Evolutionary conservation across 2,329 filamentous ascomycete genomes (phyloP).

Genomic region (Penicillium sp.): DNA sequence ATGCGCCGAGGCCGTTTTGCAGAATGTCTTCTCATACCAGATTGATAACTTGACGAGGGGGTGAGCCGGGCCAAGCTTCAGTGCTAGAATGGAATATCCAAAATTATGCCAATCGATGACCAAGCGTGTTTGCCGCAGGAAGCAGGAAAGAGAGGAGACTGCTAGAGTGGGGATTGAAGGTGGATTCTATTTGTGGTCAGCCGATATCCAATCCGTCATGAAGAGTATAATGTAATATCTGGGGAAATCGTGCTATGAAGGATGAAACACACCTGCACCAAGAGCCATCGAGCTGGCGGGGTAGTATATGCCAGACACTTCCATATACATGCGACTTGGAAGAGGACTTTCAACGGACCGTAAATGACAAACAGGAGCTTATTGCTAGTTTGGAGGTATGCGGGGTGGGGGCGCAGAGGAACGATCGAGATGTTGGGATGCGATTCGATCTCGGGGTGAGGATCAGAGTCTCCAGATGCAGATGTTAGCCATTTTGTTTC

Average conservation of each 20-base stretch:
- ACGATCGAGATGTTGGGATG: slow-evolving; percentile 73
- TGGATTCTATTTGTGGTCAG: slow-evolving; percentile 68
- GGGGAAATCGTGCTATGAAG: background rate
- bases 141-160: slow-evolving; percentile 72
- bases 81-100: slow-evolving; percentile 86
- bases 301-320: slow-evolving; percentile 73
- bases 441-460: slow-evolving; percentile 75
- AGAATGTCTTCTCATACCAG: slow-evolving; percentile 75
- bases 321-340: slow-evolving; percentile 76
- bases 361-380: slow-evolving; percentile 76
- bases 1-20: slow-evolving; percentile 71
- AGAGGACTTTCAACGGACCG: slow-evolving; percentile 82
- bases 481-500: background rate
- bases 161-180: slow-evolving; percentile 90
- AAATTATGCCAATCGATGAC: slow-evolving; percentile 99
- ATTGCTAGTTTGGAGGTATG: slow-evolving; percentile 67
- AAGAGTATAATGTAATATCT: background rate
- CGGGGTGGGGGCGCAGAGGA: slow-evolving; percentile 70
- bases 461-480: slow-evolving; percentile 67
- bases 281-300: slow-evolving; percentile 77
- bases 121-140: slow-evolving; percentile 77
- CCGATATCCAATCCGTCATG: background rate
- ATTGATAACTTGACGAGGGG: slow-evolving; percentile 78
- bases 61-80: slow-evolving; percentile 66
- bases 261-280: slow-evolving; percentile 67